These are phyloP conservation scores for Triglochin maritima DNA, from an alignment of 106 monocot genomes.

Conservation along the genomic window DNA sequence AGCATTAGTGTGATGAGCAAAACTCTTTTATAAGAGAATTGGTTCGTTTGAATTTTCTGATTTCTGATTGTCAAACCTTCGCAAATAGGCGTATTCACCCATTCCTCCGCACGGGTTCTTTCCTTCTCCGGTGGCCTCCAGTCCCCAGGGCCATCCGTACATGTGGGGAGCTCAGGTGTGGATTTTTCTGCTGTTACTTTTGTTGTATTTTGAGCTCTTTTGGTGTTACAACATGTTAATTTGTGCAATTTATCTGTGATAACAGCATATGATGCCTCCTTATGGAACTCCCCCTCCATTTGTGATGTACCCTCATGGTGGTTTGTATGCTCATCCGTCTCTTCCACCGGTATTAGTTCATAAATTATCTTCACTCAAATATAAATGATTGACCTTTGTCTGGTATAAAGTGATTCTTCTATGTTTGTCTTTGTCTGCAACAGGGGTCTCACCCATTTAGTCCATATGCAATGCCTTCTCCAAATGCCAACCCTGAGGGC, in stretches of 20 bases:
- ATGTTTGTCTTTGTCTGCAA: too few species aligned
- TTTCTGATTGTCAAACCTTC: neutral
- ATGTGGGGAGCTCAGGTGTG: slow-evolving; percentile 98
- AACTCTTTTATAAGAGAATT: neutral
- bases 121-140: slow-evolving; percentile 66
- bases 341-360: slow-evolving; percentile 53
- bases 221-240: neutral
- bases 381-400: too few species aligned
- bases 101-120: slow-evolving; percentile 81
- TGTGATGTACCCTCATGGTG: slow-evolving; percentile 84
- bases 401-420: too few species aligned
- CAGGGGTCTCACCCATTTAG: slow-evolving; percentile 80
- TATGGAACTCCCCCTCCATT: slow-evolving; percentile 87
- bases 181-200: neutral
- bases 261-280: slow-evolving; percentile 65
- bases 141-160: slow-evolving; percentile 77
- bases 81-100: slow-evolving; percentile 67
- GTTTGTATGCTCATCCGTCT: slow-evolving; percentile 77
- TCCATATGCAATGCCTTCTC: slow-evolving; percentile 66
- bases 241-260: slow-evolving; percentile 1
- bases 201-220: neutral
- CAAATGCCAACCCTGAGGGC: slow-evolving; percentile 61
- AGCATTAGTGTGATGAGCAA: neutral
- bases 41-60: neutral
- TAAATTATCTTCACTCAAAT: neutral